Conservation (phyloP, 441 rosid species). For the Geranium incanum region DNA sequence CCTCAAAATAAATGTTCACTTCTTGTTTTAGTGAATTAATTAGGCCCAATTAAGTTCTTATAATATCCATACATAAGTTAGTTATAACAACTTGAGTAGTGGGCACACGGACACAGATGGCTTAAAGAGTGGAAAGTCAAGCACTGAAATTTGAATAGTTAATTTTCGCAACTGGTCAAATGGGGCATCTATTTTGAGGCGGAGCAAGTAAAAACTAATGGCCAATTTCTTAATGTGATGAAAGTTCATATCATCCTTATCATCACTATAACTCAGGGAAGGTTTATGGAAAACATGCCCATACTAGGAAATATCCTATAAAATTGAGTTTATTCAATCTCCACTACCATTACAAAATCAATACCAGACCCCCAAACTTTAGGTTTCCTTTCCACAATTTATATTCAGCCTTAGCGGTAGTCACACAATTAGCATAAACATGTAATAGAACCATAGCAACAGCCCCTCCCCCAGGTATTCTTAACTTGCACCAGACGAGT, state of each 20-base stretch:
- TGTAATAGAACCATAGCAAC: no score
- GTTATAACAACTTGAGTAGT: background rate
- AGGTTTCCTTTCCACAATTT: background rate
- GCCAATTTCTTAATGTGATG: slow-evolving; percentile 1
- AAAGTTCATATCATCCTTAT: background rate
- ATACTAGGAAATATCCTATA: background rate
- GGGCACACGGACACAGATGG: background rate
- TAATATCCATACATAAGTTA: background rate
- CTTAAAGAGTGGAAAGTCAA: background rate
- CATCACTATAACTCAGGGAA: background rate
- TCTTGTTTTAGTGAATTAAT: background rate
- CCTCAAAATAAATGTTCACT: background rate
- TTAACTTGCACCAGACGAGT: background rate
- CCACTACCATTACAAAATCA: background rate
- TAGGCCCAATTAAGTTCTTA: background rate
- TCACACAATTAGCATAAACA: no score
- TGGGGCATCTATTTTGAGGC: background rate
- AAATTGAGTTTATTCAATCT: background rate
- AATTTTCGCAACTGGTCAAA: background rate
- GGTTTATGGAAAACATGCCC: background rate
- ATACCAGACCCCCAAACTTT: background rate
- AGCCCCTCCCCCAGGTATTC: background rate
- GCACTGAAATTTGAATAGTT: background rate
- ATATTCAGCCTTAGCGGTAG: background rate
- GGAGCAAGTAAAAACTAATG: background rate